Evolutionary conservation across 768 basidiomycete species (phyloP), one percentile per base, ranked within the genome.

Genomic region (Candolleomyces aberdarensis): DNA sequence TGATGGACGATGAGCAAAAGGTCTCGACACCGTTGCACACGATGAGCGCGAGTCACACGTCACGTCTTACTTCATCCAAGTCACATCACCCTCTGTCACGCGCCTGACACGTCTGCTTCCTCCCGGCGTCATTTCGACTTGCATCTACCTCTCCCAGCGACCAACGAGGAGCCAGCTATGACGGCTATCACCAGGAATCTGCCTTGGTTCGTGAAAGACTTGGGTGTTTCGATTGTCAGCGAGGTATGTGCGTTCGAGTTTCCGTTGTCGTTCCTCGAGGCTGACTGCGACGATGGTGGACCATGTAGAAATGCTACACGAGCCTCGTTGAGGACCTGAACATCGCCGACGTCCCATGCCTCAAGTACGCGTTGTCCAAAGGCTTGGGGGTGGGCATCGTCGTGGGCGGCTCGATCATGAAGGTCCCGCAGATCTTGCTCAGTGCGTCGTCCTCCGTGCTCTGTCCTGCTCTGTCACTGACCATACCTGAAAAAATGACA

Each of bases 331-430:
- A 92, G 76, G 85, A 98, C 71, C 83, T 96, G 59, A 76, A 97
- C 72, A 65, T 97, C 19, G 63, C 67, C 14, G 89, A 97, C 72
- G 78, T 86, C 9, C 78, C 89, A 61, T 99, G 97, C 74, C 78
- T 98, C 70, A 95, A 95, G 74, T 93, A 94, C 73, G 84, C 93
- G 0, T 72, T 97, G 57, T 97, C 95, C 3, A 98, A 98, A 71
- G 95, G 88, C 0, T 77, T 99, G 7, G 96, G 97, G 0, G 75
- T 99, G 15, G 96, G 89, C 0, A 96, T 98, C 55, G 95, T 98
- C 47, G 78, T 91, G 1, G 96, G 92, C 46, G 96, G 96, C 0
- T 87, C 89, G 2, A 92, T 99, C 63, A 91, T 99, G 87, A 99
- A 99, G 75, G 84, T 98, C 2, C 96, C 96, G 1, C 96, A 98